Conservation (phyloP, 2,329 filamentous ascomycete species). For the Botrytis aclada region DNA sequence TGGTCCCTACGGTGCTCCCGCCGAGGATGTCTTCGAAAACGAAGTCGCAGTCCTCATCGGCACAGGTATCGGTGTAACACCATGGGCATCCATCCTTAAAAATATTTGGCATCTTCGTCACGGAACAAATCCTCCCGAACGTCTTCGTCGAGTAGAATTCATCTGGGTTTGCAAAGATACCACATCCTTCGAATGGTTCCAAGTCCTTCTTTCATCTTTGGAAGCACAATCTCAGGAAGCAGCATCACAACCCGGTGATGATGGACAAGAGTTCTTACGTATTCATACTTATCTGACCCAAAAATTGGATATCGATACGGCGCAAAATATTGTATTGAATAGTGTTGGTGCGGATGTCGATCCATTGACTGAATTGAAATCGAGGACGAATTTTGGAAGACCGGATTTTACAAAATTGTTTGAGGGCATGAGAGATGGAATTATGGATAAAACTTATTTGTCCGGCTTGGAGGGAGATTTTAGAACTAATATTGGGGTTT, state of each 20-base stretch:
- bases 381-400: slow-evolving; percentile 89
- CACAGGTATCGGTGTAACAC: slow-evolving; percentile 83
- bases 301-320: slow-evolving; percentile 84
- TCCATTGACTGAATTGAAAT: slow-evolving; percentile 85
- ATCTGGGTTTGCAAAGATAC: slow-evolving; percentile 99
- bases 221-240: slow-evolving; percentile 78
- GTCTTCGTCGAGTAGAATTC: slow-evolving; percentile 93
- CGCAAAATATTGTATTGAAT: slow-evolving; percentile 96
- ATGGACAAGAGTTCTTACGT: slow-evolving; percentile 80
- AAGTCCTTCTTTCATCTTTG: slow-evolving; percentile 84
- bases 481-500: slow-evolving; percentile 87
- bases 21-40: slow-evolving; percentile 95
- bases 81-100: slow-evolving; percentile 85
- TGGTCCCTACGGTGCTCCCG: slow-evolving; percentile 92
- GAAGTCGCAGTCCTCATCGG: slow-evolving; percentile 84
- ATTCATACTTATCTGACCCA: slow-evolving; percentile 98
- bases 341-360: slow-evolving; percentile 84
- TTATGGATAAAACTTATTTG: slow-evolving; percentile 81
- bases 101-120: slow-evolving; percentile 98
- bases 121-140: slow-evolving; percentile 80
- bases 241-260: slow-evolving; percentile 63
- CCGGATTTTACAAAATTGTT: slow-evolving; percentile 85
- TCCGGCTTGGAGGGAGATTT: slow-evolving; percentile 72
- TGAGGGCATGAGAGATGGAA: slow-evolving; percentile 80
- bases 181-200: slow-evolving; percentile 97